These are phyloP conservation scores for Phlyctochytrium arcticum DNA, from an alignment of 192 early-diverging fungal species.

Conservation along the genomic window DNA sequence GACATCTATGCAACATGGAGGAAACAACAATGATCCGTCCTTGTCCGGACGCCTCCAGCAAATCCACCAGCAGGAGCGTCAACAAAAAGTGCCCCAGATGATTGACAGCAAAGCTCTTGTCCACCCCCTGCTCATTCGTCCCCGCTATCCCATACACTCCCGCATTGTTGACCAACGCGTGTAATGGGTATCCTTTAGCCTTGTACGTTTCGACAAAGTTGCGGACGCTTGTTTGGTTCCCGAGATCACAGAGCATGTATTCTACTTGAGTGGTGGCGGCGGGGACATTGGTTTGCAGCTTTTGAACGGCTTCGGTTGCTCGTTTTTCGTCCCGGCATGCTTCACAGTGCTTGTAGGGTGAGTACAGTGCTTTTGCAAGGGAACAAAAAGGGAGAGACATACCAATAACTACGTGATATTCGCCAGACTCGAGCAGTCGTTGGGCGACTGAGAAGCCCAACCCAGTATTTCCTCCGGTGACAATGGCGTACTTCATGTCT, in stretches of 20 bases:
- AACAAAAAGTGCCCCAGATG: slow-evolving; percentile 35
- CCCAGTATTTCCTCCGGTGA: not conserved
- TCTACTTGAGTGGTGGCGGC: not conserved
- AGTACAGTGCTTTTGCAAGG: not conserved
- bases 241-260: not conserved
- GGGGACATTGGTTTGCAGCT: not conserved
- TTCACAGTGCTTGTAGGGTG: not conserved
- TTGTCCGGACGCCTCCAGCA: not conserved
- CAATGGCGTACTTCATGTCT: not conserved
- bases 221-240: not conserved
- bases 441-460: not conserved
- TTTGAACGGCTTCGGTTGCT: not conserved
- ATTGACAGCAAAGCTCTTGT: slow-evolving; percentile 14
- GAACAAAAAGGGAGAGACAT: not conserved
- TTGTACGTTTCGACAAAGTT: not conserved
- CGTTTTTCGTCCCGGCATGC: not conserved
- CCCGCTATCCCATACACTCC: not conserved
- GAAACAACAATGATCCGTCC: not conserved
- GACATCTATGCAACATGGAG: not conserved
- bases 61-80: not conserved
- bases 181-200: not conserved
- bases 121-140: slow-evolving; percentile 4
- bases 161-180: not conserved
- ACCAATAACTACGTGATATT: not conserved
- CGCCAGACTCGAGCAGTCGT: not conserved